Evolutionary conservation across 345 rosid species (phyloP).

Genomic region (Citropsis articulata): DNA sequence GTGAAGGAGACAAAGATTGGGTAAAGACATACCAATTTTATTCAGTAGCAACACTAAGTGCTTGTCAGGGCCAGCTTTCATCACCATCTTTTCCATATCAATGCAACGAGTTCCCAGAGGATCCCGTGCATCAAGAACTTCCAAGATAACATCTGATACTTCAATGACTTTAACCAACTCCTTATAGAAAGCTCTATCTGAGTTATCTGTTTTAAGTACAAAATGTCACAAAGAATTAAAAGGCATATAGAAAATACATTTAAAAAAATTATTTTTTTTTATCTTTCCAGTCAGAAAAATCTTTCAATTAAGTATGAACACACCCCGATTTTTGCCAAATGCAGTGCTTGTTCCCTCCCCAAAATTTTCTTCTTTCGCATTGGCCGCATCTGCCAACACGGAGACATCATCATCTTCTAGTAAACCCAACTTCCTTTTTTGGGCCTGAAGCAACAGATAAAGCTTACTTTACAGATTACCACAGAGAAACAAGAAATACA

Average conservation of each 20-base stretch:
- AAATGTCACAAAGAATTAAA: background rate
- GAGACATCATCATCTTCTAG: constrained; percentile 43
- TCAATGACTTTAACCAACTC: constrained; percentile 92
- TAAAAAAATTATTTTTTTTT: background rate
- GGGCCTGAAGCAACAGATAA: constrained; percentile 39
- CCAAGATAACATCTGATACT: constrained; percentile 87
- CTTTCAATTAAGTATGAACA: constrained; percentile 8
- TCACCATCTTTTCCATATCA: constrained; percentile 95
- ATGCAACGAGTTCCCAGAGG: constrained; percentile 90
- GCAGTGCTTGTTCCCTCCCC: constrained; percentile 27
- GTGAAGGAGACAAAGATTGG: background rate
- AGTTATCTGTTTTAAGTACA: constrained; percentile 49
- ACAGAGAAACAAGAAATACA: background rate
- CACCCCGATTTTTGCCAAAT: constrained; percentile 56
- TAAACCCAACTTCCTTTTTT: constrained; percentile 77
- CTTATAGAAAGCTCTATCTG: constrained; percentile 92
- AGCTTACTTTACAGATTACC: background rate
- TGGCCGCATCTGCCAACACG: constrained; percentile 18
- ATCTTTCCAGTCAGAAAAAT: background rate
- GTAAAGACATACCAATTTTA: constrained; percentile 65
- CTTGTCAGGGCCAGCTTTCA: constrained; percentile 74
- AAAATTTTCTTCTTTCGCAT: constrained; percentile 22
- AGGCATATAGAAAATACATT: background rate
- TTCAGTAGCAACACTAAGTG: constrained; percentile 80
- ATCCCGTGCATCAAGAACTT: constrained; percentile 95